These are phyloP conservation scores for Penicillium frequentans DNA, from an alignment of 2,329 filamentous ascomycete species.

Conservation along the genomic window DNA sequence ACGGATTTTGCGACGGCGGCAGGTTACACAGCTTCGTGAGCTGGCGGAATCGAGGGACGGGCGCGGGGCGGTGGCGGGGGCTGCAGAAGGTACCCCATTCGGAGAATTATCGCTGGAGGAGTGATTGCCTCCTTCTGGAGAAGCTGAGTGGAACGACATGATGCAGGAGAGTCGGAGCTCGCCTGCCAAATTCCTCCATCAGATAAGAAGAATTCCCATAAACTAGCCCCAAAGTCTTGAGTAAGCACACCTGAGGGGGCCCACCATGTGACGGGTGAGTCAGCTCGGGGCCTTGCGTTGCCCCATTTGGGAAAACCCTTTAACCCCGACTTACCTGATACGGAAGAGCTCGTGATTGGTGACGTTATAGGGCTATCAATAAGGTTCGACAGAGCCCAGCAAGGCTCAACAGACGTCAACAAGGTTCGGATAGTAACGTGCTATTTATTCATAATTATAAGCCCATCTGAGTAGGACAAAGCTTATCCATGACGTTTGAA, in stretches of 20 bases:
- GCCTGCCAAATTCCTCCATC: slow-evolving; percentile 7
- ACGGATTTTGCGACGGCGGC: slow-evolving; percentile 49
- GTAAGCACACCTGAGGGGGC: slow-evolving; percentile 1
- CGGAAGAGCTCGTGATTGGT: too few relatives aligned
- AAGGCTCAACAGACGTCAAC: too few relatives aligned
- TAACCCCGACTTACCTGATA: neutral
- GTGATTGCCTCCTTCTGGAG: slow-evolving; percentile 16
- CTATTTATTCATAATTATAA: neutral
- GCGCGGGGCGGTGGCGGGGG: slow-evolving; percentile 17
- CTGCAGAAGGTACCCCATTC: slow-evolving; percentile 4
- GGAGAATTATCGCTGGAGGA: slow-evolving; percentile 21
- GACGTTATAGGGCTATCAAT: too few relatives aligned
- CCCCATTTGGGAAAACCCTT: neutral
- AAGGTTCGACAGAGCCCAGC: too few relatives aligned
- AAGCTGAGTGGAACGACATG: slow-evolving; percentile 22
- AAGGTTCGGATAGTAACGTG: too few relatives aligned
- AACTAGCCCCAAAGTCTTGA: neutral
- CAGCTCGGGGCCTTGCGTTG: neutral
- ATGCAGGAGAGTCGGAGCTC: neutral
- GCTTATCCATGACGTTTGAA: neutral
- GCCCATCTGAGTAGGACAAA: neutral
- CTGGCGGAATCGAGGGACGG: slow-evolving; percentile 25
- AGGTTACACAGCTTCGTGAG: slow-evolving; percentile 48
- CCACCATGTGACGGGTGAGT: slow-evolving; percentile 9
- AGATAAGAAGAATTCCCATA: neutral